Percentiles rank a stretch among this genome's conserved stretches.
Conservation (phyloP, 805 yeast genomes). For the Kluyveromyces dobzhanskii region DNA sequence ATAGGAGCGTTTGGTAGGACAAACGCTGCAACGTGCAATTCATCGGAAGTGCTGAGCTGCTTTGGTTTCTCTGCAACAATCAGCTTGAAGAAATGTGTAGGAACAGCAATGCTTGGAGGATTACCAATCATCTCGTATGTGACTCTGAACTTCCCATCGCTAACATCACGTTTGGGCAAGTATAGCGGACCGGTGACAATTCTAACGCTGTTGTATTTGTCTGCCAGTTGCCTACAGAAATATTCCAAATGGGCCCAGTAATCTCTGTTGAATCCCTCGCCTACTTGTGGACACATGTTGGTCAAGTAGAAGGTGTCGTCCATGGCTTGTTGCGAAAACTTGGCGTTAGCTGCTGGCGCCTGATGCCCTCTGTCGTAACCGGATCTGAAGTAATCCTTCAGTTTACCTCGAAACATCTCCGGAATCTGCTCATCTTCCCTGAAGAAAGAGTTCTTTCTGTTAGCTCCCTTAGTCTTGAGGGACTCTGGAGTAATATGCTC, state of each 20-base stretch:
- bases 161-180: slow-evolving; percentile 63
- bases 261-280: slow-evolving; percentile 94
- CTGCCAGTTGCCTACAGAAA: slow-evolving; percentile 70
- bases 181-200: slow-evolving; percentile 91
- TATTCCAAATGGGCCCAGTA: slow-evolving; percentile 97
- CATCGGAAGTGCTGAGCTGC: slow-evolving; percentile 25
- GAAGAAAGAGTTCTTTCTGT: slow-evolving; percentile 75
- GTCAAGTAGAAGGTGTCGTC: slow-evolving; percentile 85
- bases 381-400: slow-evolving; percentile 84
- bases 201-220: slow-evolving; percentile 65
- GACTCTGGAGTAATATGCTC: slow-evolving; percentile 83
- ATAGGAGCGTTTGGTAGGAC: slow-evolving; percentile 86
- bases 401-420: slow-evolving; percentile 57
- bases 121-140: slow-evolving; percentile 89
- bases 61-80: slow-evolving; percentile 69
- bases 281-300: slow-evolving; percentile 95
- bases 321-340: slow-evolving; percentile 85
- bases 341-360: slow-evolving; percentile 97
- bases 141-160: slow-evolving; percentile 79
- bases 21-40: slow-evolving; percentile 78
- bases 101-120: slow-evolving; percentile 95
- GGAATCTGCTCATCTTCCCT: slow-evolving; percentile 85
- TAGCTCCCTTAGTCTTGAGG: slow-evolving; percentile 46
- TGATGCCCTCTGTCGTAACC: slow-evolving; percentile 97
- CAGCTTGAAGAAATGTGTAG: slow-evolving; percentile 92